Evolutionary conservation across 2,329 filamentous ascomycete genomes (phyloP).

Genomic region (Colletotrichum noveboracense): DNA sequence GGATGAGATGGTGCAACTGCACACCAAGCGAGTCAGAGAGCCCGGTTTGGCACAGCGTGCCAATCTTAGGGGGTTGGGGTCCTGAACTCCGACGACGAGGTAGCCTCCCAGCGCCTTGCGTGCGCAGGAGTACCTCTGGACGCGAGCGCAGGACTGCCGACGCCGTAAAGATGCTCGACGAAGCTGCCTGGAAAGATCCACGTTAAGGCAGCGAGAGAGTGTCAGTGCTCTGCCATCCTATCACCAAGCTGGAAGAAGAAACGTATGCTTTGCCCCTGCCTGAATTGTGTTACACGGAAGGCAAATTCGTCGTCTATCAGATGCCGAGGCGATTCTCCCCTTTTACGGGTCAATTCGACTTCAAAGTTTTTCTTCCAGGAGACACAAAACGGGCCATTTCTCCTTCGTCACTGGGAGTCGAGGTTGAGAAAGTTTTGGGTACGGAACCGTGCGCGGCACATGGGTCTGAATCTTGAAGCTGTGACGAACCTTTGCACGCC

Average conservation of each 20-base stretch:
- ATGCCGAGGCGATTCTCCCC: not conserved
- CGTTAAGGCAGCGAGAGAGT: constrained; percentile 4
- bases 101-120: not conserved
- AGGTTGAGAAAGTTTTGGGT: not conserved
- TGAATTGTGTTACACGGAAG: not conserved
- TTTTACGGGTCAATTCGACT: not conserved
- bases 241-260: constrained; percentile 14
- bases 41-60: not conserved
- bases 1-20: not conserved
- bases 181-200: constrained; percentile 7
- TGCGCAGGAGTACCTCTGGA: not conserved
- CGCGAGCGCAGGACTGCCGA: not conserved
- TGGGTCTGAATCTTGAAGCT: not conserved
- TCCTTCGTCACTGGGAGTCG: not conserved
- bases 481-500: not conserved
- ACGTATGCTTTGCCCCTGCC: constrained; percentile 19
- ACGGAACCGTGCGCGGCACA: not conserved
- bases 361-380: not conserved
- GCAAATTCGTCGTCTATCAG: not conserved
- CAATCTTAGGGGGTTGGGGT: not conserved
- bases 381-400: not conserved
- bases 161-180: not conserved
- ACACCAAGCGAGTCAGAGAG: not conserved
- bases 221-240: constrained; percentile 11
- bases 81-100: not conserved